A percentile compares a stretch with the other conserved stretches of the same genome.
Evolutionary conservation across 2,329 filamentous ascomycete species (phyloP).

Genomic region (Tolypocladium guangdongense): DNA sequence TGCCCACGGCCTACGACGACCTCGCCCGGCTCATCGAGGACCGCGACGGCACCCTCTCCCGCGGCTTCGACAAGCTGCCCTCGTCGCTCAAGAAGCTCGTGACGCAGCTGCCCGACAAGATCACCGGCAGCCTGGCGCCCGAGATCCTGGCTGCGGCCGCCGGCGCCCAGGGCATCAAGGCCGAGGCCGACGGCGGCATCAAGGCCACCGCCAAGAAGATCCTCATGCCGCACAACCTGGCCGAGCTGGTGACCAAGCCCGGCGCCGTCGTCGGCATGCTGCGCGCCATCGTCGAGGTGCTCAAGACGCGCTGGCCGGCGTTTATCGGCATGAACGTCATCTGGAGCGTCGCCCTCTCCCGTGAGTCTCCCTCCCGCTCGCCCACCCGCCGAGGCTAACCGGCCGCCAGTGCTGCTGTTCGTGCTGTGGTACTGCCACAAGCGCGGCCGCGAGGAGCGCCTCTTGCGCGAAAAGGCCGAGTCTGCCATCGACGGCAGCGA

Average conservation of each 20-base stretch:
- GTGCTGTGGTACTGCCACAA: constrained; percentile 99
- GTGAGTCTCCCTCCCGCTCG: constrained; percentile 38
- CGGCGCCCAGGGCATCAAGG: constrained; percentile 57
- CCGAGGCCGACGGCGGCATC: constrained; percentile 44
- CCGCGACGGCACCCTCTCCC: constrained; percentile 47
- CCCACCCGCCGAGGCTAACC: constrained; percentile 3
- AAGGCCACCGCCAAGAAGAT: constrained; percentile 55
- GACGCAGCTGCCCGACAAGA: constrained; percentile 69
- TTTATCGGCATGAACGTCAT: constrained; percentile 86
- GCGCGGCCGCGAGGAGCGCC: constrained; percentile 73
- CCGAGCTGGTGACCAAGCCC: constrained; percentile 73
- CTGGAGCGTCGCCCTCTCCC: constrained; percentile 78
- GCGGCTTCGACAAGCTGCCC: constrained; percentile 58
- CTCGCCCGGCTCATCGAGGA: constrained; percentile 55
- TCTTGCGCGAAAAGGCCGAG: constrained; percentile 46
- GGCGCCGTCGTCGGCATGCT: constrained; percentile 78
- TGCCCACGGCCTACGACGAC: constrained; percentile 86
- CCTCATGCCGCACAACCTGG: constrained; percentile 59
- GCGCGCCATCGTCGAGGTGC: constrained; percentile 78
- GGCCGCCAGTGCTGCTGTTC: constrained; percentile 65
- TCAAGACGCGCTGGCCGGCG: constrained; percentile 81
- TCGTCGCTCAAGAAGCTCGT: constrained; percentile 76
- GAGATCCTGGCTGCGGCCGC: constrained; percentile 73
- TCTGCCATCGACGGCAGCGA: constrained; percentile 26
- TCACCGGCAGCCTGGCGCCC: constrained; percentile 65